A percentile compares a stretch with the other conserved stretches of the same genome.
phyloP scores from a whole-genome alignment of 2,329 filamentous ascomycete genomes.

The Apiospora marii region DNA sequence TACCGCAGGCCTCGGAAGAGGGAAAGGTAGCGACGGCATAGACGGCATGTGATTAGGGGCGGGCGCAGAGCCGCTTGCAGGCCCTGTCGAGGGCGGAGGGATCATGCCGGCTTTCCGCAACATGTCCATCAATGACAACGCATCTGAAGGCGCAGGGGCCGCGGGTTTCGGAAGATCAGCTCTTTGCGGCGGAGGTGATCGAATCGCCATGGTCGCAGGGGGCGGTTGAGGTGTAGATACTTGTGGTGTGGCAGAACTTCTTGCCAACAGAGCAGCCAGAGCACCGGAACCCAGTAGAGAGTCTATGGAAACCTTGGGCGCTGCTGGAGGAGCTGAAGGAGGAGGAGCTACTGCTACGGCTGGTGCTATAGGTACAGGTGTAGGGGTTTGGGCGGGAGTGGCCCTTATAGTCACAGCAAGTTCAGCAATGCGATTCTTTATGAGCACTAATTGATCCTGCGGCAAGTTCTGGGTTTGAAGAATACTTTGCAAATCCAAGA shows the following conservation, averaged over 20 bases:
- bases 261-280: constrained; percentile 65
- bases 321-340: constrained; percentile 42
- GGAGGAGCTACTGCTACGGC: constrained; percentile 49
- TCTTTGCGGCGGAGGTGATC: constrained; percentile 57
- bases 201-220: constrained; percentile 51
- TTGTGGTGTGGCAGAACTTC: constrained; percentile 60
- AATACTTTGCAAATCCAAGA: constrained; percentile 84
- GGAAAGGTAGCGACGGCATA: constrained; percentile 38
- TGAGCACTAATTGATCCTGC: constrained; percentile 81
- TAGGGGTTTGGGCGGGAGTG: constrained; percentile 49
- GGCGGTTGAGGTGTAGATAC: constrained; percentile 54
- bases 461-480: constrained; percentile 81
- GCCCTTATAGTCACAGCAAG: constrained; percentile 72
- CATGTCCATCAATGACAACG: constrained; percentile 70
- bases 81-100: constrained; percentile 45
- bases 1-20: constrained; percentile 47
- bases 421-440: constrained; percentile 84
- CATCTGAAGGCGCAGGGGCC: constrained; percentile 47
- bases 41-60: constrained; percentile 44
- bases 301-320: constrained; percentile 60
- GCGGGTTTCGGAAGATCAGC: constrained; percentile 49
- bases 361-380: constrained; percentile 47
- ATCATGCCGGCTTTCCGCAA: constrained; percentile 75
- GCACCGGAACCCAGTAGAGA: constrained; percentile 66
- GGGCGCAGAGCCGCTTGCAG: constrained; percentile 44